Conservation (phyloP, 768 basidiomycete genomes). For the Ephemerocybe angulata region DNA sequence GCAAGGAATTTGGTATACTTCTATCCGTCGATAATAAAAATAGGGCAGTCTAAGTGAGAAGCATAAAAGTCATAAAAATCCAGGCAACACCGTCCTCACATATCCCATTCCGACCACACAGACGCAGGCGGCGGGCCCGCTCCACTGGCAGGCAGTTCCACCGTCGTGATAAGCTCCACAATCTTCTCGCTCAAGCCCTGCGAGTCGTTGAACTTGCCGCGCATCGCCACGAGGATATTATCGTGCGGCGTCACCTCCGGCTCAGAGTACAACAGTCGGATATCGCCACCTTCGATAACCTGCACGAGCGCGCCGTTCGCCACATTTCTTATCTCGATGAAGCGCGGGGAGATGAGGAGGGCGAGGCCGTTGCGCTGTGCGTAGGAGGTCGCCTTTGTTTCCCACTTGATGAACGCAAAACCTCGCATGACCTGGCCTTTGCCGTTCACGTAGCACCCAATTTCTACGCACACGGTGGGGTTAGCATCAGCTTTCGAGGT, state of each 20-base stretch:
- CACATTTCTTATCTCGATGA: constrained; percentile 70
- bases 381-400: constrained; percentile 61
- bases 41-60: too few relatives aligned
- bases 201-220: constrained; percentile 54
- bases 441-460: constrained; percentile 75
- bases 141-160: constrained; percentile 45
- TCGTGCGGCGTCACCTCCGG: constrained; percentile 19
- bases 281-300: constrained; percentile 71
- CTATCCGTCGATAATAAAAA: too few relatives aligned
- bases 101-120: constrained; percentile 78
- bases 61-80: too few relatives aligned
- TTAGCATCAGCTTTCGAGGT: background rate
- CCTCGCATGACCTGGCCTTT: constrained; percentile 62
- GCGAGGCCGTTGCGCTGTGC: constrained; percentile 59
- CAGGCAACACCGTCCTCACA: constrained; percentile 26
- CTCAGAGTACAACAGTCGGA: constrained; percentile 58
- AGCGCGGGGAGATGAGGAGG: constrained; percentile 69
- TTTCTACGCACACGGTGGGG: constrained; percentile 36
- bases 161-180: constrained; percentile 66
- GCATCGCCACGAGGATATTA: constrained; percentile 61
- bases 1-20: too few relatives aligned
- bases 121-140: constrained; percentile 21
- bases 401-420: constrained; percentile 72
- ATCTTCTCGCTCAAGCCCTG: constrained; percentile 59
- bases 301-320: constrained; percentile 70